phyloP scores from a whole-genome alignment of 352 stramenopile genomes.

The Phytophthora meadii region DNA sequence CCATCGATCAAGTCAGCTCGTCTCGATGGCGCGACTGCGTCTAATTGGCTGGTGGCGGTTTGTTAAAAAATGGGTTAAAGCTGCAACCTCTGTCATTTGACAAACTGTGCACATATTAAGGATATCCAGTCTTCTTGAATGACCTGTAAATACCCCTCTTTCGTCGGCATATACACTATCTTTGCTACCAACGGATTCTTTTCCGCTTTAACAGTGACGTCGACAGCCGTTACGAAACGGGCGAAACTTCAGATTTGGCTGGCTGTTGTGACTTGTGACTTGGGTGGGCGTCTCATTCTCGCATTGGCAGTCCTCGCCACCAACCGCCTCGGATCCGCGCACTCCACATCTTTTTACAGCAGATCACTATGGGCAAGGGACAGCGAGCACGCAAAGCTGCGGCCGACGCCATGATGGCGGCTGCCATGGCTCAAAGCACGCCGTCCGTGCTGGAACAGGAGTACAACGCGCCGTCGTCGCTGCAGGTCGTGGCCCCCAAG shows the following conservation, averaged over 20 bases:
- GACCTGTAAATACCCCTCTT: constrained; percentile 2
- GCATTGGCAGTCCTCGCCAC: constrained; percentile 18
- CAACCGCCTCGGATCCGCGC: constrained; percentile 13
- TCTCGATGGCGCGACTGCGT: constrained; percentile 5
- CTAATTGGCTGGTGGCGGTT: constrained; percentile 21
- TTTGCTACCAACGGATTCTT: constrained; percentile 8
- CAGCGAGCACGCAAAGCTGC: constrained; percentile 68
- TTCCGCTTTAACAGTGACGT: constrained; percentile 28
- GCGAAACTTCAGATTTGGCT: constrained; percentile 26
- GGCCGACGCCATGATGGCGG: constrained; percentile 50
- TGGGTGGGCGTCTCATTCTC: constrained; percentile 24
- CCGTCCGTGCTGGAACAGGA: constrained; percentile 48
- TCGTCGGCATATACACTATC: neutral
- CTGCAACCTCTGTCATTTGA: neutral
- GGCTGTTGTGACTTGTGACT: constrained; percentile 16
- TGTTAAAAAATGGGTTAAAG: constrained; percentile 18
- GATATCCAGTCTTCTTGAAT: neutral
- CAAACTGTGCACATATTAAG: constrained; percentile 2
- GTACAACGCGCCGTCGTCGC: constrained; percentile 21
- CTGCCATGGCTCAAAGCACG: constrained; percentile 38
- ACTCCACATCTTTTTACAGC: constrained; percentile 1
- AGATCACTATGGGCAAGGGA: constrained; percentile 69
- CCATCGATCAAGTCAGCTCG: constrained; percentile 14
- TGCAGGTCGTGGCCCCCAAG: constrained; percentile 31
- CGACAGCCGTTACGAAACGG: constrained; percentile 27